phyloP scores from a whole-genome alignment of 202 grass and related monocot genomes.

The Eragrostis tef region DNA sequence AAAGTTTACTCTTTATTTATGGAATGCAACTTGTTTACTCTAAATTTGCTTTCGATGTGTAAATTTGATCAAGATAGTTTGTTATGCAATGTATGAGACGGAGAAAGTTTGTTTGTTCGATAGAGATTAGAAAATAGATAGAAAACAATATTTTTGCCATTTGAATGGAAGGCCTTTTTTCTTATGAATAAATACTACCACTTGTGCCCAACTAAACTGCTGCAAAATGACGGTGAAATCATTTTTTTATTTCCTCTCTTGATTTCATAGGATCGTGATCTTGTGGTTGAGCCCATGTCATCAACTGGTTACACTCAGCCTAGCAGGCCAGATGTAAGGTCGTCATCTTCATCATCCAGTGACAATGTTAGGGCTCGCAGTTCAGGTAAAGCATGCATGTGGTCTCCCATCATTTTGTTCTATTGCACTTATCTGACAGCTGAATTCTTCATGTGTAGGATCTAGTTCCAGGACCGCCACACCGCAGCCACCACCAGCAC shows the following conservation, averaged over 20 bases:
- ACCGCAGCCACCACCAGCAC: slow-evolving; percentile 27
- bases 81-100: background rate
- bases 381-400: slow-evolving; percentile 61
- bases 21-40: background rate
- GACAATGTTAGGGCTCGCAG: slow-evolving; percentile 53
- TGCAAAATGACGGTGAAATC: background rate
- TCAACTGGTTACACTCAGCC: slow-evolving; percentile 47
- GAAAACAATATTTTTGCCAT: background rate
- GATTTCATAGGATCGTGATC: slow-evolving; percentile 58
- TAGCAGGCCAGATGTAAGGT: slow-evolving; percentile 54
- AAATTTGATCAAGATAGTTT: background rate
- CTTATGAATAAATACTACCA: background rate
- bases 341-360: slow-evolving; percentile 55
- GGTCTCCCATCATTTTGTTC: background rate
- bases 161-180: background rate
- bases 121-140: background rate
- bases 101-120: background rate
- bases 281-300: slow-evolving; percentile 67
- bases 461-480: slow-evolving; percentile 56
- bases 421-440: background rate
- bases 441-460: slow-evolving; percentile 49
- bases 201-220: background rate
- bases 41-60: background rate
- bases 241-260: slow-evolving; percentile 35
- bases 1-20: too few species aligned